Evolutionary conservation across 2,329 filamentous ascomycete genomes (phyloP), one percentile per base, ranked within the genome.

Genomic region (Phyllosticta capitalensis): DNA sequence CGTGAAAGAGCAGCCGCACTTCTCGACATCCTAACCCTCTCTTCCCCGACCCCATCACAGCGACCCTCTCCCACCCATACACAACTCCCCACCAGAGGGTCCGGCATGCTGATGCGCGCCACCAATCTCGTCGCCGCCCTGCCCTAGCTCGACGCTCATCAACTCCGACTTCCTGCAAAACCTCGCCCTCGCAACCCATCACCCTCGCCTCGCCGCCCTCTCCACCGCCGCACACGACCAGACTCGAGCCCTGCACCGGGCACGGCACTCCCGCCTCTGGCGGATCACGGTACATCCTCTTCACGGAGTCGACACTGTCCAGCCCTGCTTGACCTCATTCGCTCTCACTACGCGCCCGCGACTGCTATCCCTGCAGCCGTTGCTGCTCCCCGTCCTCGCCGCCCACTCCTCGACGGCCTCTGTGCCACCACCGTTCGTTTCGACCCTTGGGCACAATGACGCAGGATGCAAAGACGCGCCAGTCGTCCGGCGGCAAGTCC

Each of bases 401-500:
- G 58, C 21, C 58, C 20, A 49, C 55, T 26, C 30, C 10, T 17
- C 26, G 30, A 45, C 30, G 30, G 30, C 30, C 30, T 12, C 30
- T 10, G 12, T 17, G 30, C 9, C 30, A 14, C 10, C 30, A n/a
- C n/a, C n/a, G n/a, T n/a, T n/a, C n/a, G n/a, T n/a, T n/a, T n/a
- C n/a, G n/a, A n/a, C n/a, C n/a, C n/a, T n/a, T 38, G 30, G 30
- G 30, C 30, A 38, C 30, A 38, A 38, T 38, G 30, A 38, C 30
- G 30, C 30, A 38, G 17, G 30, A 38, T 78, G 87, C 89, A 78
- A 90, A 92, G 78, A 81, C 87, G 68, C 85, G 89, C 75, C 88
- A 92, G 79, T 90, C 88, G 65, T 91, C 89, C 69, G 87, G 85
- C 71, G 82, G 84, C 71, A 87, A 87, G 72, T 90, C 87, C 63